Evolutionary conservation across 2,329 filamentous ascomycete genomes (phyloP).

Genomic region (Aspergillus felis): DNA sequence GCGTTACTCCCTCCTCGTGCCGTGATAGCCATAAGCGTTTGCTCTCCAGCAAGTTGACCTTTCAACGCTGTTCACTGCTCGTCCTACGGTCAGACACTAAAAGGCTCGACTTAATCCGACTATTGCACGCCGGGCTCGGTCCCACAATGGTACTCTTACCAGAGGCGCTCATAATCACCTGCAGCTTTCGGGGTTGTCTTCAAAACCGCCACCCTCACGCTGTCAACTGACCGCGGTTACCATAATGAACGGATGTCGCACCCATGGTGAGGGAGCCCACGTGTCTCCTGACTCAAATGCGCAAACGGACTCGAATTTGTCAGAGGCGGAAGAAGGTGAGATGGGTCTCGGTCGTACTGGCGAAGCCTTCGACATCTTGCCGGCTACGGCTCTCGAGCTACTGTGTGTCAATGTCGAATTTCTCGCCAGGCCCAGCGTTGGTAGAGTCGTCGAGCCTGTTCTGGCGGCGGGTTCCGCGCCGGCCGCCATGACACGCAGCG

Average conservation of each 20-base stretch:
- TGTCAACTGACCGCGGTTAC: constrained; percentile 7
- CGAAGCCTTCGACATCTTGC: constrained; percentile 62
- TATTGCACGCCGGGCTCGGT: constrained; percentile 11
- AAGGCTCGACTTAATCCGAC: not conserved
- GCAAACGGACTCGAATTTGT: not conserved
- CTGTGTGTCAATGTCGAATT: constrained; percentile 67
- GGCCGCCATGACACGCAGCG: constrained; percentile 42
- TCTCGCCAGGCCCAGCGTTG: constrained; percentile 44
- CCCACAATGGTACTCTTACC: constrained; percentile 33
- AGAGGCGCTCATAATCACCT: constrained; percentile 22
- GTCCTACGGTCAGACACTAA: not conserved
- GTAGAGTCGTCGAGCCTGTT: constrained; percentile 51
- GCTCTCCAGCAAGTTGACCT: not conserved
- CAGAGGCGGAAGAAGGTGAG: not conserved
- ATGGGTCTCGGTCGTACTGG: constrained; percentile 1
- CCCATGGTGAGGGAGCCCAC: constrained; percentile 1
- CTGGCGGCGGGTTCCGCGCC: constrained; percentile 45
- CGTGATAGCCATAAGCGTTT: not conserved
- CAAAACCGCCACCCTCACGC: constrained; percentile 9
- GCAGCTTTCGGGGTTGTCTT: constrained; percentile 23
- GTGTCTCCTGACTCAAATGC: not conserved
- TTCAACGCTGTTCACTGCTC: not conserved
- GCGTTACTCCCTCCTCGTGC: not conserved
- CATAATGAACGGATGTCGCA: constrained; percentile 19
- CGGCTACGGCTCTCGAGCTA: constrained; percentile 72